Conservation (phyloP, 73 alveolate genomes). For the Paramecium tetraurelia region DNA sequence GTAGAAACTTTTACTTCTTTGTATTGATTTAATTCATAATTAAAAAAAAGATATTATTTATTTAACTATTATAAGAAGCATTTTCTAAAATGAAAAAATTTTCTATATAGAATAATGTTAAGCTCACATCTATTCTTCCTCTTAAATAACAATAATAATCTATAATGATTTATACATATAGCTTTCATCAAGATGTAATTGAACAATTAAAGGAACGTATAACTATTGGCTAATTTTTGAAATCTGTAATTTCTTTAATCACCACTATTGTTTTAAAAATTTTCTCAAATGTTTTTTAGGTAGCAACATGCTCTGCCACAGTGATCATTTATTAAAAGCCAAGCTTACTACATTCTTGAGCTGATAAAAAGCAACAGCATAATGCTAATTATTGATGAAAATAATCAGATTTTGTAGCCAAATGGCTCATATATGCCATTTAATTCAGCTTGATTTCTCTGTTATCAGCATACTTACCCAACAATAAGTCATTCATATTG, state of each 20-base stretch:
- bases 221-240: neutral
- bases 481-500: neutral
- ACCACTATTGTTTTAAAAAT: neutral
- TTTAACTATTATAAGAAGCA: too few species aligned
- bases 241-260: neutral
- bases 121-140: too few species aligned
- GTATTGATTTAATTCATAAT: too few species aligned
- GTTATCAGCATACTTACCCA: neutral
- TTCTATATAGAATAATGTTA: too few species aligned
- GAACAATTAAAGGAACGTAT: neutral
- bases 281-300: neutral
- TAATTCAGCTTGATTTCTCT: neutral
- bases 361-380: neutral
- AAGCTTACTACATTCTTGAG: neutral
- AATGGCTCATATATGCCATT: neutral
- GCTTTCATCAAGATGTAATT: neutral
- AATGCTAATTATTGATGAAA: neutral
- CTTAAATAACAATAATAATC: too few species aligned
- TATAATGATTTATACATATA: too few species aligned
- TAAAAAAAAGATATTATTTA: too few species aligned
- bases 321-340: neutral
- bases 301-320: neutral
- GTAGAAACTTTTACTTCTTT: too few species aligned
- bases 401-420: neutral
- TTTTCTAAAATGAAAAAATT: too few species aligned